phyloP scores from a whole-genome alignment of 805 yeast genomes.

The Metschnikowia kofuensis region DNA sequence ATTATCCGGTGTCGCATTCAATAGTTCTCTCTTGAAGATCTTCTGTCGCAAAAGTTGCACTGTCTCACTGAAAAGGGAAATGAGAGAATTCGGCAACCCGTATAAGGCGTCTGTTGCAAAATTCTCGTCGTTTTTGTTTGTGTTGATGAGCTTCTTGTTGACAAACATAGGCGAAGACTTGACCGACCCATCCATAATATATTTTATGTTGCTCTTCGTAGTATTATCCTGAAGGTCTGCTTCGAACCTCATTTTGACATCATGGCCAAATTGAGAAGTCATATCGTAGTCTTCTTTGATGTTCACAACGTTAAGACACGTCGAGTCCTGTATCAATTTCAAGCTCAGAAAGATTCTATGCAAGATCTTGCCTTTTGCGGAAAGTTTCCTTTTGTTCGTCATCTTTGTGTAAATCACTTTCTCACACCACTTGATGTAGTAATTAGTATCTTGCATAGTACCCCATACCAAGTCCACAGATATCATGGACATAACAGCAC shows the following conservation, averaged over 20 bases:
- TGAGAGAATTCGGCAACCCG: slow-evolving; percentile 80
- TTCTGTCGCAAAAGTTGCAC: slow-evolving; percentile 65
- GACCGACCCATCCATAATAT: slow-evolving; percentile 18
- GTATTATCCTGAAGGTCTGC: slow-evolving; percentile 12
- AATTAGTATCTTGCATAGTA: slow-evolving; percentile 78
- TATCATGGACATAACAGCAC: slow-evolving; percentile 82
- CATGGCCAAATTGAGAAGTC: slow-evolving; percentile 28
- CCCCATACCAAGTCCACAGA: slow-evolving; percentile 91
- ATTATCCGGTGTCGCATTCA: slow-evolving; percentile 31
- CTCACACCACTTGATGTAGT: slow-evolving; percentile 75
- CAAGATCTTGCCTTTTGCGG: slow-evolving; percentile 71
- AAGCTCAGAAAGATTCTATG: slow-evolving; percentile 77
- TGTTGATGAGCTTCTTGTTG: slow-evolving; percentile 40
- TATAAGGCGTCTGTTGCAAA: slow-evolving; percentile 77
- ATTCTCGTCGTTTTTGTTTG: slow-evolving; percentile 52
- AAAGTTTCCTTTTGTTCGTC: slow-evolving; percentile 58
- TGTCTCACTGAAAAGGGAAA: slow-evolving; percentile 67
- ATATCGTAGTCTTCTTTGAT: slow-evolving; percentile 34
- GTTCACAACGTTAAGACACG: slow-evolving; percentile 42
- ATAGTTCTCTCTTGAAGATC: slow-evolving; percentile 44
- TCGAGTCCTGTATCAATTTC: slow-evolving; percentile 74
- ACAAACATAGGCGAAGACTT: slow-evolving; percentile 38
- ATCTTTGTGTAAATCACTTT: slow-evolving; percentile 68
- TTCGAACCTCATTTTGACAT: slow-evolving; percentile 22
- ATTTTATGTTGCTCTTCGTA: slow-evolving; percentile 17